Evolutionary conservation across 352 stramenopile genomes (phyloP).

Genomic region (Blastocystis sp.): DNA sequence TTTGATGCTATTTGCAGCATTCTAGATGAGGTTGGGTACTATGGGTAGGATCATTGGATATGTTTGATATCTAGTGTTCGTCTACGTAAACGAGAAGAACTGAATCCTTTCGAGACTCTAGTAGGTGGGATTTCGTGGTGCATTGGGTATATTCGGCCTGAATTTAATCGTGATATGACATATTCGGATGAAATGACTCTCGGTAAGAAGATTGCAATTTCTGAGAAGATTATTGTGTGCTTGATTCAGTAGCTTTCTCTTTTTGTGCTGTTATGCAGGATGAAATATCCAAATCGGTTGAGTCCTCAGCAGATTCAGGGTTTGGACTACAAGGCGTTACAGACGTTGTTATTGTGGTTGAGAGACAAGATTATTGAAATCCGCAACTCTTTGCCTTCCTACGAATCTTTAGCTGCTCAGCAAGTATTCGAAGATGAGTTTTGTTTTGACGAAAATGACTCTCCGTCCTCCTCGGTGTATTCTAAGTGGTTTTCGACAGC

Average conservation of each 20-base stretch:
- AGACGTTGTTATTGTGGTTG: not conserved
- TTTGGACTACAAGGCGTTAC: conserved; percentile 11
- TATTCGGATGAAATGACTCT: conserved; percentile 14
- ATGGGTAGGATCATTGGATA: not conserved
- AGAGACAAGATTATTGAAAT: conserved; percentile 15
- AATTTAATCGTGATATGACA: conserved; percentile 45
- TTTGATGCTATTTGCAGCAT: not conserved
- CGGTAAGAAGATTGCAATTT: conserved; percentile 50
- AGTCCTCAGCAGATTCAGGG: conserved; percentile 47
- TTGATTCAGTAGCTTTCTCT: not conserved
- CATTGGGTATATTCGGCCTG: conserved; percentile 27
- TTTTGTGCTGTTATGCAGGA: not conserved
- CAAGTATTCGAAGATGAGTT: conserved; percentile 5
- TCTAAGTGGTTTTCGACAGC: not conserved
- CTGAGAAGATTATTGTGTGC: conserved; percentile 18
- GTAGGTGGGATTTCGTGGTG: conserved; percentile 38
- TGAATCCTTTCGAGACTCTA: conserved; percentile 46
- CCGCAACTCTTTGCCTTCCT: conserved; percentile 12
- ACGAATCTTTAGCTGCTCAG: conserved; percentile 35
- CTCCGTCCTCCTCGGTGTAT: not conserved
- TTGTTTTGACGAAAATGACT: not conserved
- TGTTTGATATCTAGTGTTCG: not conserved
- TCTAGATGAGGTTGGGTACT: conserved; percentile 43
- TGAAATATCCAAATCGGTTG: conserved; percentile 20
- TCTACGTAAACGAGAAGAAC: not conserved